These are phyloP conservation scores for Rhododendron simsii DNA, from an alignment of 148 eudicot genomes.

Conservation along the genomic window DNA sequence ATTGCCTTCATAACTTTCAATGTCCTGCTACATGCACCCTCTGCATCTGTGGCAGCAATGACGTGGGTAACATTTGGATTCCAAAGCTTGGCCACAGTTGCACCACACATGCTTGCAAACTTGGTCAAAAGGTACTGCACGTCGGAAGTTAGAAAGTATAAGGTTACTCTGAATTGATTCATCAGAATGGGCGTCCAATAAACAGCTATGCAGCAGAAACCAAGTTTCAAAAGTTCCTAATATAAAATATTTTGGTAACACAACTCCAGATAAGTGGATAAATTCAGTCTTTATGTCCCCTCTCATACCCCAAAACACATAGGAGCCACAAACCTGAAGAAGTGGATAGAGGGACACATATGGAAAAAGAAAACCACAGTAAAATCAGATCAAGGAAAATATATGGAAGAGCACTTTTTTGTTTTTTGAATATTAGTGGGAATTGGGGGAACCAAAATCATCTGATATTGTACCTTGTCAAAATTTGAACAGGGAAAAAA, in stretches of 20 bases:
- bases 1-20: constrained; percentile 89
- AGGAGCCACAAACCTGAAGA: background rate
- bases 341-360: background rate
- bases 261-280: constrained; percentile 1
- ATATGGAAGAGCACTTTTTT: background rate
- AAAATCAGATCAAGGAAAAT: background rate
- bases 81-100: constrained; percentile 60
- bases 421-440: background rate
- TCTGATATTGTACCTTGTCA: background rate
- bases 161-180: background rate
- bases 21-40: constrained; percentile 81
- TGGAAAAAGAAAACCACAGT: background rate
- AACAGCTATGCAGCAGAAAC: background rate
- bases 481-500: background rate
- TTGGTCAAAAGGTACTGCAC: constrained; percentile 48
- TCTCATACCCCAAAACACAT: background rate
- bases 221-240: background rate
- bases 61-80: constrained; percentile 83
- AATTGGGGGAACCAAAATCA: background rate
- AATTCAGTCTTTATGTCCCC: background rate
- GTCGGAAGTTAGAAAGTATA: background rate
- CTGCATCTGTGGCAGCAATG: constrained; percentile 81
- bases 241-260: background rate
- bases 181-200: background rate
- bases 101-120: constrained; percentile 69